A percentile compares a stretch with the other conserved stretches of the same genome.
phyloP scores from a whole-genome alignment of 441 rosid species.

The Populus tomentosa region DNA sequence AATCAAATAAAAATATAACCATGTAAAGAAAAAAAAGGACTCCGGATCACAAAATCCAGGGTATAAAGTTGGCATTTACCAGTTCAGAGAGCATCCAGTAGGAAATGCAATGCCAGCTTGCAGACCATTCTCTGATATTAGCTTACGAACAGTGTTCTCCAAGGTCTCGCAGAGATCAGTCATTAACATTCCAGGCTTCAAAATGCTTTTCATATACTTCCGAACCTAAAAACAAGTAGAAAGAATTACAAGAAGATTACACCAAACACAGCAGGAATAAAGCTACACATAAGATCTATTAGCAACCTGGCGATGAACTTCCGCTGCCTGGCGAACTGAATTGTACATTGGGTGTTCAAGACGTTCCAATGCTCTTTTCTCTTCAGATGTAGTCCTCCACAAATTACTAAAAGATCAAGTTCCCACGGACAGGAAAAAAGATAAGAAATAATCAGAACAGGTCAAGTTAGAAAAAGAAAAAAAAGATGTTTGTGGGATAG shows the following conservation, averaged over 20 bases:
- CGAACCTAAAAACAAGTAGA: slow-evolving; percentile 50
- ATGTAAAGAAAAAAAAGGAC: slow-evolving; percentile 1
- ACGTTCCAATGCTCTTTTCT: slow-evolving; percentile 91
- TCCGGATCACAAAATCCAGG: neutral
- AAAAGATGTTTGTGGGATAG: too few species aligned
- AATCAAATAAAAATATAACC: neutral
- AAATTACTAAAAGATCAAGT: slow-evolving; percentile 51
- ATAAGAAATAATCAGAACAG: neutral
- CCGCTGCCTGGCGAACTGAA: slow-evolving; percentile 94
- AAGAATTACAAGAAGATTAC: slow-evolving; percentile 10
- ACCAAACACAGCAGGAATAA: neutral
- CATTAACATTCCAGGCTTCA: slow-evolving; percentile 93
- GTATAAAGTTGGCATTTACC: slow-evolving; percentile 35
- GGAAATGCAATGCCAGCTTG: slow-evolving; percentile 99
- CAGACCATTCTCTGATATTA: slow-evolving; percentile 83
- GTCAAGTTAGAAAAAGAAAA: neutral
- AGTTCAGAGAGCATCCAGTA: slow-evolving; percentile 95
- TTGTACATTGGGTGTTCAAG: slow-evolving; percentile 75
- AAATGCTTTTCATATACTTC: slow-evolving; percentile 70
- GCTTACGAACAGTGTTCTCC: slow-evolving; percentile 87
- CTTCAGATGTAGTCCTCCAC: slow-evolving; percentile 96
- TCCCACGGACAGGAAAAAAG: neutral
- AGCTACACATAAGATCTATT: neutral
- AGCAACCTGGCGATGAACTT: slow-evolving; percentile 93
- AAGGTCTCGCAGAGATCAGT: slow-evolving; percentile 90